These are phyloP conservation scores for Hypoxylon sp. DNA, from an alignment of 2,329 filamentous ascomycete genomes.

Conservation along the genomic window DNA sequence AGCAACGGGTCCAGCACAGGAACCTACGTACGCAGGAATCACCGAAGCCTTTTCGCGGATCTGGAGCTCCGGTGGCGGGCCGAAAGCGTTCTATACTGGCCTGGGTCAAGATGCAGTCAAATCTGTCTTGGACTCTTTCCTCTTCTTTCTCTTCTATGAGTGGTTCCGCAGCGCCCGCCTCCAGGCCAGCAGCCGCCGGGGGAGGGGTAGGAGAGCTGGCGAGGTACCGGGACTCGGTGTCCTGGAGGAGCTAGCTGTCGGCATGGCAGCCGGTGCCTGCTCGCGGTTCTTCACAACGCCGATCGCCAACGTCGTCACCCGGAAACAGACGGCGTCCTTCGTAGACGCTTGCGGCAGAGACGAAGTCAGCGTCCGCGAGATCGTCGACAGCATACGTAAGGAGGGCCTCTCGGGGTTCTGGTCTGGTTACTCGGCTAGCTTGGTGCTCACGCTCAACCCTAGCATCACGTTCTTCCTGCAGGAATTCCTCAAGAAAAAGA, in stretches of 20 bases:
- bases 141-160: constrained; percentile 89
- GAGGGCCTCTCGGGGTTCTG: constrained; percentile 85
- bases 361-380: constrained; percentile 66
- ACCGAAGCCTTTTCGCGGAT: constrained; percentile 80
- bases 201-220: constrained; percentile 11
- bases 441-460: constrained; percentile 88
- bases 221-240: constrained; percentile 65
- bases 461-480: constrained; percentile 89
- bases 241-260: constrained; percentile 81
- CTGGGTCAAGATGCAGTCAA: constrained; percentile 75
- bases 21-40: constrained; percentile 73
- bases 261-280: constrained; percentile 80
- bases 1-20: constrained; percentile 37
- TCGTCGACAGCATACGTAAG: constrained; percentile 72
- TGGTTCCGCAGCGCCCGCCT: constrained; percentile 54
- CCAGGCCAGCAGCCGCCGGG: constrained; percentile 36
- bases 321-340: constrained; percentile 79
- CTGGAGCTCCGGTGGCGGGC: constrained; percentile 77
- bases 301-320: constrained; percentile 83
- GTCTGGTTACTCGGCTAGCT: constrained; percentile 86
- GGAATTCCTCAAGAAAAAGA: constrained; percentile 74
- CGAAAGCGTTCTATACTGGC: constrained; percentile 78
- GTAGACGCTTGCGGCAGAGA: constrained; percentile 42
- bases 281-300: constrained; percentile 85
- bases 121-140: constrained; percentile 80